Evolutionary conservation across 2,329 filamentous ascomycete species (phyloP), one percentile per base, ranked within the genome.

Genomic region (Pyrenochaeta sp.): DNA sequence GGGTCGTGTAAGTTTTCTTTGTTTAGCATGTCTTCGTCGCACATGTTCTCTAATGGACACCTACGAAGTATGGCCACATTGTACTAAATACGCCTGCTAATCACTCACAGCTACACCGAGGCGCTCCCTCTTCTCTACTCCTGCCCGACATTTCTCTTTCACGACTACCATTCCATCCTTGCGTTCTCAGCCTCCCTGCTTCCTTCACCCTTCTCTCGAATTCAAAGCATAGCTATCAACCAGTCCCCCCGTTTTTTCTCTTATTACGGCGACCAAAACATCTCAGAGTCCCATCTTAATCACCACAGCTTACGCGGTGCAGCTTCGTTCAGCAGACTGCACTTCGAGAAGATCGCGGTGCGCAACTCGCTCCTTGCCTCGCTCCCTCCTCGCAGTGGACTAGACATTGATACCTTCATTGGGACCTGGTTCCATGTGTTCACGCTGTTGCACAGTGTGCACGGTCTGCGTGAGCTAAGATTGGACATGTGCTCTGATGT

Each of bases 91-190:
- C 24, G 24, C 10, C 9, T n/a, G 9, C 24, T 27, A 27, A 27
- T 5, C 9, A n/a, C 5, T 5, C 9, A 4, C 23, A 38, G 35
- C 13, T 38, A 38, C 21, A 28, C 21, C 5, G 35, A 38, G 13
- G 19, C 23, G 9, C 19, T 38, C 4, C 17, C 35, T 2, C 23
- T 27, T 18, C 22, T 38, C 7, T 38, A 38, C 35, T 28, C 23
- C 11, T 17, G 18, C 7, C 35, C 35, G 20, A 38, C 20, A 7
- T 38, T 38, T n/a, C 13, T 28, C 8, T 38, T 38, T 14, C 23
- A 38, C 23, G 35, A 38, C 26, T 29, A 19, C n/a, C 4, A 27
- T 21, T 28, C 35, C 9, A 11, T 38, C 15, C 13, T 26, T 11
- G 14, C 35, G 13, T 38, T 38, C 24, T 20, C 5, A 3, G 14